Base-by-base conservation (phyloP, 495 filamentous ascomycete species). In the Tuber indicum region DNA sequence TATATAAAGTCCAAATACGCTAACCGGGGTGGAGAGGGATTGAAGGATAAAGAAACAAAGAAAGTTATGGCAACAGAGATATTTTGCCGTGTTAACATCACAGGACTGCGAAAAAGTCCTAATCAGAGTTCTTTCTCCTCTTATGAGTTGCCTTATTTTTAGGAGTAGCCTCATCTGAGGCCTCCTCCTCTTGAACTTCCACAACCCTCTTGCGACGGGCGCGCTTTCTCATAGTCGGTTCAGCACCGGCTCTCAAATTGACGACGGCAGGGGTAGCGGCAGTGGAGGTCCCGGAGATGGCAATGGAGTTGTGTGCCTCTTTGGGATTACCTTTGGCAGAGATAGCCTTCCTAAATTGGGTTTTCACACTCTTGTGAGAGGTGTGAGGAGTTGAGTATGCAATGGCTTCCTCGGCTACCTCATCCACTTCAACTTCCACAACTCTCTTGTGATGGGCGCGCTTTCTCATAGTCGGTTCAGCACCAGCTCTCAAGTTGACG, bases 351-450 rank as follows among this genome's bases (percentile, higher is more conserved):
- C 88, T 90, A 70, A 87, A 88, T 58, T 87, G 85, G 78, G 88
- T 86, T 47, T 82, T 86, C 58, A 81, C 79, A 80, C 85, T 85
- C 21, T 84, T 74, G 36, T 78, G 87, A 16, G 84, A 79, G 42
- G 87, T 32, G 32, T 32, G 85, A 43, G 89, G 89, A 12, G 89
- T 88, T 43, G 89, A 89, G 73, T 87, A 86, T 79, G 86, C 88
- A 42, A 85, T 88, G 5, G 87, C 87, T 47, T 89, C 87, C 45
- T 87, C 87, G n/a, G n/a, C n/a, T n/a, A n/a, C n/a, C n/a, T n/a
- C n/a, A n/a, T n/a, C n/a, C n/a, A n/a, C n/a, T n/a, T n/a, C n/a
- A n/a, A n/a, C n/a, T n/a, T n/a, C n/a, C n/a, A n/a, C n/a, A n/a
- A n/a, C n/a, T n/a, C n/a, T n/a, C n/a, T n/a, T n/a, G n/a, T n/a